Evolutionary conservation across 352 stramenopile species (phyloP).

Genomic region (Peronosclerospora sorghi): DNA sequence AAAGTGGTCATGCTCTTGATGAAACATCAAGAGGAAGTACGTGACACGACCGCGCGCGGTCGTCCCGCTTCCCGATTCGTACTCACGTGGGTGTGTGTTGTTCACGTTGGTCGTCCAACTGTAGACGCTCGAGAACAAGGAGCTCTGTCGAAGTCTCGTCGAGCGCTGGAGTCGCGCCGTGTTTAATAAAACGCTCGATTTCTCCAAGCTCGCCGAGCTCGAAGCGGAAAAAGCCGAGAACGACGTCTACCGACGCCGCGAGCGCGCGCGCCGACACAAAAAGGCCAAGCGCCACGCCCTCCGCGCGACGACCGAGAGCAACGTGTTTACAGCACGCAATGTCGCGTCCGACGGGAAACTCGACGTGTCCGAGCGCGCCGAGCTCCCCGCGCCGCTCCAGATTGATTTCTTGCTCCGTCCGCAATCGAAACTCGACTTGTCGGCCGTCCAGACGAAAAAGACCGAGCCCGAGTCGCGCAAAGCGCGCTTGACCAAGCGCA

Average conservation of each 20-base stretch:
- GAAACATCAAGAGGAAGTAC: conserved; percentile 80
- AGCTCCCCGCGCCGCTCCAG: conserved; percentile 58
- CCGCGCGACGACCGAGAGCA: conserved; percentile 18
- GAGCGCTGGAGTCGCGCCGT: conserved; percentile 82
- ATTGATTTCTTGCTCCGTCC: conserved; percentile 80
- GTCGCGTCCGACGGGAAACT: conserved; percentile 22
- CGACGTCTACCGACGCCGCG: conserved; percentile 51
- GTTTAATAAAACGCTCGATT: conserved; percentile 85
- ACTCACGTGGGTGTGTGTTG: too few relatives aligned
- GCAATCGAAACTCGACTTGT: conserved; percentile 70
- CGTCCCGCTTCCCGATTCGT: too few relatives aligned
- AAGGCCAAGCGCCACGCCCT: conserved; percentile 22
- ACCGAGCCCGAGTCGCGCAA: conserved; percentile 69
- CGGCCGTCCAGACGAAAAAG: conserved; percentile 46
- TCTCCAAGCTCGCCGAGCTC: conserved; percentile 74
- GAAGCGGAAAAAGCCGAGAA: conserved; percentile 81
- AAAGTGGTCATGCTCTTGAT: conserved; percentile 84
- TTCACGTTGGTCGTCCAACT: too few relatives aligned
- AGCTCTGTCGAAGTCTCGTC: conserved; percentile 72
- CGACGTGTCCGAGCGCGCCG: conserved; percentile 51
- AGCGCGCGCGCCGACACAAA: conserved; percentile 36
- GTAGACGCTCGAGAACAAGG: conserved; percentile 79
- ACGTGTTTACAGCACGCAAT: conserved; percentile 37
- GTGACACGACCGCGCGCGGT: too few relatives aligned
- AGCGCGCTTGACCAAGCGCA: conserved; percentile 71